A percentile compares a stretch with the other conserved stretches of the same genome.
phyloP scores from a whole-genome alignment of 2,329 filamentous ascomycete species.

The Diaporthe longicolla region DNA sequence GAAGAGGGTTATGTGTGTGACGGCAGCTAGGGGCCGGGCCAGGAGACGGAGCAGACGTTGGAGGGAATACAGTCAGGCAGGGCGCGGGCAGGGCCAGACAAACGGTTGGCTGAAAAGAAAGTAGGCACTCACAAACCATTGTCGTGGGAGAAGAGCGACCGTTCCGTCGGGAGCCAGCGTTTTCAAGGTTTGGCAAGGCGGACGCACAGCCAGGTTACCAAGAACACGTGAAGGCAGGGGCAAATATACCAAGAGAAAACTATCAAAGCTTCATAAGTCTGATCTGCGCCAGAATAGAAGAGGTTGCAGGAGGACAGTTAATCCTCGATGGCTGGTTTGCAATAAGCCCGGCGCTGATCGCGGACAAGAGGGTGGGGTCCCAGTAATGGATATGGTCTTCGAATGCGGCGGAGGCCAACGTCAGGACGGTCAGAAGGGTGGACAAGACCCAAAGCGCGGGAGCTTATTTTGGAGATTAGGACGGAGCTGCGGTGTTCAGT shows the following conservation, averaged over 20 bases:
- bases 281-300: not conserved
- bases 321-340: conserved; percentile 30
- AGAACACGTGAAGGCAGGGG: conserved; percentile 12
- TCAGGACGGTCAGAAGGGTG: not conserved
- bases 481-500: not conserved
- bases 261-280: conserved; percentile 22
- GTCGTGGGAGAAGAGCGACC: conserved; percentile 14
- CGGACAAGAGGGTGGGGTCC: conserved; percentile 10
- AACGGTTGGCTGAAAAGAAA: not conserved
- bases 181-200: not conserved
- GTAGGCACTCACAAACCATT: conserved; percentile 41
- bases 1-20: not conserved
- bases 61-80: conserved; percentile 24
- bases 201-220: conserved; percentile 31
- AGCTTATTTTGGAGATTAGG: conserved; percentile 31
- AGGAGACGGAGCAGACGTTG: conserved; percentile 16
- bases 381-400: conserved; percentile 15
- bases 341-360: conserved; percentile 28
- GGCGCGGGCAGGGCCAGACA: not conserved
- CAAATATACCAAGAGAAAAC: conserved; percentile 36
- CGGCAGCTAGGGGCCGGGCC: not conserved
- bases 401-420: not conserved
- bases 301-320: conserved; percentile 1
- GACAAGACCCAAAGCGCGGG: conserved; percentile 25
- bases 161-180: conserved; percentile 10